phyloP scores from a whole-genome alignment of 2,329 filamentous ascomycete species.

The Nemania diffusa region DNA sequence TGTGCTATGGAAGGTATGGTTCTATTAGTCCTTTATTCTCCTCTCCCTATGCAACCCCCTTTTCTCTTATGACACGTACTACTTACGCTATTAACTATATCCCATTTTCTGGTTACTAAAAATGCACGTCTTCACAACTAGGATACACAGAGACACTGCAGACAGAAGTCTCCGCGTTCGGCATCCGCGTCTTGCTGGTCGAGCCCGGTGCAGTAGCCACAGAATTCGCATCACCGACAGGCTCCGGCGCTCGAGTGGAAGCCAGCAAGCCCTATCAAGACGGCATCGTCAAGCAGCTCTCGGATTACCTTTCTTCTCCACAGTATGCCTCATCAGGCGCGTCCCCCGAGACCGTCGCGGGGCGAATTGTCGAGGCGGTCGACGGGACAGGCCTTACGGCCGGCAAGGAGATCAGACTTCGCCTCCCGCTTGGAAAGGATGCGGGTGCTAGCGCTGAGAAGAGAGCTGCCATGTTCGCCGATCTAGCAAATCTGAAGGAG shows the following conservation, averaged over 20 bases:
- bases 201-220: conserved; percentile 41
- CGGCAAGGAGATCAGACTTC: conserved; percentile 34
- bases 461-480: conserved; percentile 18
- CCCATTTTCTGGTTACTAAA: not conserved
- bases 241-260: conserved; percentile 32
- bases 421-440: conserved; percentile 34
- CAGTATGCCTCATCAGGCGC: conserved; percentile 14
- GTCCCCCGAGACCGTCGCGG: conserved; percentile 32
- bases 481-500: conserved; percentile 17
- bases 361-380: conserved; percentile 43
- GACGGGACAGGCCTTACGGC: conserved; percentile 42
- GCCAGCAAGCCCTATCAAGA: conserved; percentile 39
- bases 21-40: not conserved
- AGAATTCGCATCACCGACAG: conserved; percentile 36
- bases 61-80: not conserved
- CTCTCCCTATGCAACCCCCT: not conserved
- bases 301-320: conserved; percentile 16
- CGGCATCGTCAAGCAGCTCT: conserved; percentile 24
- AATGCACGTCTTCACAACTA: conserved; percentile 13
- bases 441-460: conserved; percentile 20
- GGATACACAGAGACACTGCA: conserved; percentile 42
- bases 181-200: conserved; percentile 42
- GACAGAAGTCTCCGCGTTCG: conserved; percentile 40
- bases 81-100: not conserved
- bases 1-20: conserved; percentile 40